Base-by-base conservation (phyloP, 2,329 filamentous ascomycete species). In the Trematosphaeria pertusa region DNA sequence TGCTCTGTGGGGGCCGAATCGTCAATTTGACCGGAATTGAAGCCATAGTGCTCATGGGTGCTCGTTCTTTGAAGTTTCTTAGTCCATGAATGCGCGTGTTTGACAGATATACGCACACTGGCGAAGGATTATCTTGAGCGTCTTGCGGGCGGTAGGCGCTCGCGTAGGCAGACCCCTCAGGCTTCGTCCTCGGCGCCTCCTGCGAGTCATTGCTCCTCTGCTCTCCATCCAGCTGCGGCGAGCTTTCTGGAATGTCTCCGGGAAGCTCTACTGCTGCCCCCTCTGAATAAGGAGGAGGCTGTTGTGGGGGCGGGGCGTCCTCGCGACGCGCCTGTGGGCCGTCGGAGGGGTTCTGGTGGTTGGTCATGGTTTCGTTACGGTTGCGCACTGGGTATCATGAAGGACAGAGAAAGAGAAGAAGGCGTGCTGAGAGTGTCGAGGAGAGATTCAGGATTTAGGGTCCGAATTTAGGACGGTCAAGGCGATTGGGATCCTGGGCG, bases 71-170 rank as follows among this genome's bases (percentile, higher is more conserved):
- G 20, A 5, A 39, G 5, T 1, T 11, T 17, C 4, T 66, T 33
- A 63, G 59, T n/a, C 47, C 19, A 12, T 20, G 20, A 14, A 19
- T 3, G 11, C 14, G 10, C 17, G n/a, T 26, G 18, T 30, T 28
- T 18, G 20, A 14, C 4, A n/a, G 20, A 15, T 19, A 20, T 43
- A 43, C 50, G 31, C 14, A 50, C 46, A 48, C 50, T 52, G 40
- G 58, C 46, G 44, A 37, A 22, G 47, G 36, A 28, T 49, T 40
- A 37, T 50, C 43, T 46, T 50, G 56, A 30, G 49, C 51, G 36
- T 62, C 54, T 20, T 48, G 50, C 3, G 59, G 55, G n/a, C 62
- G 60, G 46, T 69, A 67, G 9, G 62, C 59, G 49, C 62, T 53
- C 4, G 41, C 51, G 43, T 69, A 67, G 14, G 46, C 50, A 14